Percentiles rank a stretch among this genome's conserved stretches.
These are phyloP conservation scores for Lactifluus echinatus DNA, from an alignment of 768 basidiomycete genomes.

Conservation along the genomic window DNA sequence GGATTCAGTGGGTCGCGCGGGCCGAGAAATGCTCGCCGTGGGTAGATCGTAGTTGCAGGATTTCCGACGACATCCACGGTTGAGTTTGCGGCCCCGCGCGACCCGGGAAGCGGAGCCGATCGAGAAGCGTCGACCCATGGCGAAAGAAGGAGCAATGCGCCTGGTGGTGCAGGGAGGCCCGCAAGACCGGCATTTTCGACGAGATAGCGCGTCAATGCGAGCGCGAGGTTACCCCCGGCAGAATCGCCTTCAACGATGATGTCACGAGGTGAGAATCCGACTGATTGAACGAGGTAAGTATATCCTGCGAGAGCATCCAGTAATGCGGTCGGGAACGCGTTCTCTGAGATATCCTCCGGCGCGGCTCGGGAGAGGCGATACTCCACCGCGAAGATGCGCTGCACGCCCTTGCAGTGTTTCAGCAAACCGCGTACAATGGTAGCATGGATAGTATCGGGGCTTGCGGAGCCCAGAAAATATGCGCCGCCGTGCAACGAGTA, in stretches of 20 bases:
- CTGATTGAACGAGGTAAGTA: neutral
- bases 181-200: neutral
- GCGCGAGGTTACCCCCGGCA: neutral
- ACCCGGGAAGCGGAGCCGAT: neutral
- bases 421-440: conserved; percentile 1
- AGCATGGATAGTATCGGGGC: neutral
- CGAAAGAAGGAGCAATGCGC: neutral
- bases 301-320: neutral
- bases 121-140: neutral
- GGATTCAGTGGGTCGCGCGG: neutral
- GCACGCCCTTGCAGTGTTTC: conserved; percentile 3
- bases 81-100: neutral
- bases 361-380: conserved; percentile 13
- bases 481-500: conserved; percentile 18
- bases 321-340: neutral
- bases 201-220: neutral
- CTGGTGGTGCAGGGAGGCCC: neutral
- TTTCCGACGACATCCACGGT: neutral
- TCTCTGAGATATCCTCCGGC: neutral
- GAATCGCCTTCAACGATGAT: neutral
- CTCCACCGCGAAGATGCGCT: conserved; percentile 11
- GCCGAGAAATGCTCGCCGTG: conserved; percentile 8
- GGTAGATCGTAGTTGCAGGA: neutral
- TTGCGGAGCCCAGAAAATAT: conserved; percentile 5
- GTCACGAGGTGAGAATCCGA: neutral